These are phyloP conservation scores for Dichotomopilus funicola DNA, from an alignment of 2,329 filamentous ascomycete genomes.

Conservation along the genomic window DNA sequence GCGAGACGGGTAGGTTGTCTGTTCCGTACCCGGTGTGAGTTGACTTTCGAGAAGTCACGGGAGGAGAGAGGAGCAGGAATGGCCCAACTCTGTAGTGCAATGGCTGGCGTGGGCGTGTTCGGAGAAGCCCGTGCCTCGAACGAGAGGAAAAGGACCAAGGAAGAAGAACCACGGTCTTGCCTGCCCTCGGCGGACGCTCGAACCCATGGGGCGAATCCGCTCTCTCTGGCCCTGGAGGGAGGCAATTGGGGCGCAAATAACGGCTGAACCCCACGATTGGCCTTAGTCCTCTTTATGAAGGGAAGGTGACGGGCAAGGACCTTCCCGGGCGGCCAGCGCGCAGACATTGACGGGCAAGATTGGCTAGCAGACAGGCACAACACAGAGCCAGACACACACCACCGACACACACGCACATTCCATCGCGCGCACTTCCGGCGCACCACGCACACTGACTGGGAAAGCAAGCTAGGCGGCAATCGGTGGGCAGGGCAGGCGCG, in stretches of 20 bases:
- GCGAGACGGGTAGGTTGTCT: too few species aligned
- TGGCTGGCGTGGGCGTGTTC: neutral
- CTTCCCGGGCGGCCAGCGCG: neutral
- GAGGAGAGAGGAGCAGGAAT: neutral
- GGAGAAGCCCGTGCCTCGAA: slow-evolving; percentile 5
- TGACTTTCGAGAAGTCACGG: neutral
- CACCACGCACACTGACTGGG: neutral
- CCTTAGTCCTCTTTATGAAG: slow-evolving; percentile 11
- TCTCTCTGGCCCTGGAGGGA: slow-evolving; percentile 1
- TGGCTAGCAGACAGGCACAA: neutral
- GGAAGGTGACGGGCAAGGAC: slow-evolving; percentile 5
- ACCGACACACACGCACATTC: neutral
- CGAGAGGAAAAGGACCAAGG: neutral
- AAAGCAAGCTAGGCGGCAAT: neutral
- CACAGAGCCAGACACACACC: neutral
- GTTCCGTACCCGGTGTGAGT: too few species aligned
- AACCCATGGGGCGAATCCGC: slow-evolving; percentile 10
- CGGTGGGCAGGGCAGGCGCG: neutral
- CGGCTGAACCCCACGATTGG: slow-evolving; percentile 16
- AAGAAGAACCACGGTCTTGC: slow-evolving; percentile 10
- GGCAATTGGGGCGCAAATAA: slow-evolving; percentile 17
- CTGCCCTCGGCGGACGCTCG: slow-evolving; percentile 5
- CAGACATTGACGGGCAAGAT: neutral
- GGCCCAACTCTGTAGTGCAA: neutral
- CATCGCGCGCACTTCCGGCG: neutral